phyloP scores from a whole-genome alignment of 2,329 filamentous ascomycete species.

The Verticillium nonalfalfae region DNA sequence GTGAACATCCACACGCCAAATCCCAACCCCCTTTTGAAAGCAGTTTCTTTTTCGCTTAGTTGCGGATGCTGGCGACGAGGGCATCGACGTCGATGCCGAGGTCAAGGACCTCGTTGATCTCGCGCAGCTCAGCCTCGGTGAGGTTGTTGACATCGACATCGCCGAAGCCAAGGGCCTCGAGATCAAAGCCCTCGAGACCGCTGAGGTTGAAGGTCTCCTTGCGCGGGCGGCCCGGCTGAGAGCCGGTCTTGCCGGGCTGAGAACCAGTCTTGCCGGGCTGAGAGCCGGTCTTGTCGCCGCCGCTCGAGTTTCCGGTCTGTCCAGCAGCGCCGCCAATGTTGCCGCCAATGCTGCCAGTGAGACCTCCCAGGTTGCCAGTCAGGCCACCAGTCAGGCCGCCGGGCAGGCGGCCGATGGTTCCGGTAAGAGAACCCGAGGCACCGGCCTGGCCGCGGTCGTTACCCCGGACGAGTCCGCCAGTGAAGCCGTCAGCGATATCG shows the following conservation, averaged over 20 bases:
- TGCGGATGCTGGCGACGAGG: not conserved
- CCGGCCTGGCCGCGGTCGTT: not conserved
- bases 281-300: not conserved
- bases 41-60: not conserved
- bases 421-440: not conserved
- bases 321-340: not conserved
- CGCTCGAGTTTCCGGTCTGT: not conserved
- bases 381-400: not conserved
- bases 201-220: constrained; percentile 13
- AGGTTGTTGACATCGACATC: not conserved
- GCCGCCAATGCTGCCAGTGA: not conserved
- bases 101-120: not conserved
- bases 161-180: not conserved
- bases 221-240: constrained; percentile 15
- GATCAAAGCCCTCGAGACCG: not conserved
- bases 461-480: not conserved
- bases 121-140: not conserved
- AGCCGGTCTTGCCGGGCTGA: constrained; percentile 5
- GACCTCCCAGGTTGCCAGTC: not conserved
- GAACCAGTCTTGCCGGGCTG: not conserved
- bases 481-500: not conserved
- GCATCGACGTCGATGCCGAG: not conserved
- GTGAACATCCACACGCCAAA: too few species aligned
- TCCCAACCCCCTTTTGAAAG: too few species aligned
- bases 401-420: not conserved